Base-by-base conservation (phyloP, 306 rosid species). In the Fagus sylvatica region DNA sequence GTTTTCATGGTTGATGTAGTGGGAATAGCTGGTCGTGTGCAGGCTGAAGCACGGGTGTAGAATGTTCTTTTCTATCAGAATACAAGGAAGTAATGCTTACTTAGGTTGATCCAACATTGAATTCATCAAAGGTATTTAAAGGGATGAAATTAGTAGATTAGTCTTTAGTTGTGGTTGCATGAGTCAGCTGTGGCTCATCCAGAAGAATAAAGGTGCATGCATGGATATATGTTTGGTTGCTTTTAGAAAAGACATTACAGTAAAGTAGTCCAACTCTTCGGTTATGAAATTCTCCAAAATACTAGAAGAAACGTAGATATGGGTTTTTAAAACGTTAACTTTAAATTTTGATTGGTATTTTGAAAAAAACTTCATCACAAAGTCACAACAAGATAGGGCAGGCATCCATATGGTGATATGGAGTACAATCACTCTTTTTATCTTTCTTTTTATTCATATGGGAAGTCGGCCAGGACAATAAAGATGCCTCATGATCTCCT, bases 1-100 rank as follows among this genome's bases (percentile, higher is more conserved):
- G 82, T 55, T 67, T 85, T 84, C 91, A 88, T 88, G 40, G 73
- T 13, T 71, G 77, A 53, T 49, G 55, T 71, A 6, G 39, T 3
- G 73, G 1, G 16, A 17, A 48, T 32, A 60, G 40, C 67, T 60
- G n/a, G n/a, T n/a, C n/a, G n/a, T n/a, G n/a, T n/a, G n/a, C n/a
- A n/a, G n/a, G n/a, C n/a, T n/a, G n/a, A n/a, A n/a, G n/a, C n/a
- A n/a, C n/a, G n/a, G n/a, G n/a, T n/a, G n/a, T n/a, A n/a, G n/a
- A n/a, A n/a, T n/a, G n/a, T n/a, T n/a, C n/a, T n/a, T n/a, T n/a
- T n/a, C n/a, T n/a, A n/a, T n/a, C n/a, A n/a, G n/a, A n/a, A n/a
- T n/a, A n/a, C n/a, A n/a, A n/a, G n/a, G n/a, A n/a, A n/a, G n/a
- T n/a, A n/a, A n/a, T n/a, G n/a, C n/a, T n/a, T n/a, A n/a, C n/a